Percentiles rank a stretch among this genome's conserved stretches.
phyloP scores from a whole-genome alignment of 139 green algal species.

The Volvox africanus region DNA sequence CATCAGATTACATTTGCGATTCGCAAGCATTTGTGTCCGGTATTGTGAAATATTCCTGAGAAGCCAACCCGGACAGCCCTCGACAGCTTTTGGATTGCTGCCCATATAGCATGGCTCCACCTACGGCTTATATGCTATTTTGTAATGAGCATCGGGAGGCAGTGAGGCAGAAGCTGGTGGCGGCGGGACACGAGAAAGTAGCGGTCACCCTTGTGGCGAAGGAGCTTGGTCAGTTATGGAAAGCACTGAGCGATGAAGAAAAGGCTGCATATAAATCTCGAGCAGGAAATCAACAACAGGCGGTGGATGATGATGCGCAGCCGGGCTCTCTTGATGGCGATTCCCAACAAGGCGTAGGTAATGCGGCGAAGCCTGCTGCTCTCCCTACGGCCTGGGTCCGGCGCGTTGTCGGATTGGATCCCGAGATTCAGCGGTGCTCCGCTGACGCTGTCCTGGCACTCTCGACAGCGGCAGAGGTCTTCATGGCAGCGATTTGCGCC shows the following conservation, averaged over 20 bases:
- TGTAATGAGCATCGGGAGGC: constrained; percentile 13
- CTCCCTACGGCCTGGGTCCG: constrained; percentile 28
- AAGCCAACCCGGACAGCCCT: background rate
- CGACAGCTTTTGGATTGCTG: background rate
- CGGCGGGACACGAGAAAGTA: constrained; percentile 12
- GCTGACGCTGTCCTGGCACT: background rate
- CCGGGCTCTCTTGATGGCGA: background rate
- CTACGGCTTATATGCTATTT: constrained; percentile 37
- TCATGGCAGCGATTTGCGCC: constrained; percentile 23
- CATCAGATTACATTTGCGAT: too few species aligned
- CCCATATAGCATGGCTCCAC: background rate
- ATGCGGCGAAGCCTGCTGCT: background rate
- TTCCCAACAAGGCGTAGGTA: too few species aligned
- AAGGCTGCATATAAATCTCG: constrained; percentile 63
- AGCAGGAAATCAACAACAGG: constrained; percentile 13
- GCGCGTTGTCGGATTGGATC: background rate
- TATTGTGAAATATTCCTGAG: too few species aligned
- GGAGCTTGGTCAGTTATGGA: constrained; percentile 73
- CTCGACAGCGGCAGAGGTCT: constrained; percentile 23
- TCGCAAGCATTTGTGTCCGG: too few species aligned
- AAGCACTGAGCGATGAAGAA: constrained; percentile 70
- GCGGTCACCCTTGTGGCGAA: constrained; percentile 65
- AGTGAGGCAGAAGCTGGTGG: background rate
- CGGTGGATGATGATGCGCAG: background rate
- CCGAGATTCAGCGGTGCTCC: constrained; percentile 26